Conservation (phyloP, 768 basidiomycete genomes). For the Clavulina sp. region DNA sequence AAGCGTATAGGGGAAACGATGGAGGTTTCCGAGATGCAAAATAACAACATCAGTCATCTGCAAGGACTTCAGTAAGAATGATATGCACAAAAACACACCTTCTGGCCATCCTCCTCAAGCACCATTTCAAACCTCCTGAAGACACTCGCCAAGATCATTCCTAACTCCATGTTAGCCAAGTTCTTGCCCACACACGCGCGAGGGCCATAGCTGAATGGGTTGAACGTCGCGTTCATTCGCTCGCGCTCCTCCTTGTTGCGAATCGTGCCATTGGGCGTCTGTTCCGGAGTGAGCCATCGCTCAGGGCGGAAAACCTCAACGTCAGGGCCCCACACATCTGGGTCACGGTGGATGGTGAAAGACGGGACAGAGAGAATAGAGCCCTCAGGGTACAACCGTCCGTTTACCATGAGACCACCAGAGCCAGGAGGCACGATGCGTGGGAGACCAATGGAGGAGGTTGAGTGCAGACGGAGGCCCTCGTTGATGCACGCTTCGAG, state of each 20-base stretch:
- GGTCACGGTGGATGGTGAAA: slow-evolving; percentile 67
- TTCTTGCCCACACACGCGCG: slow-evolving; percentile 75
- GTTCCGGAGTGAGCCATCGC: slow-evolving; percentile 42
- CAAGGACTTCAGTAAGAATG: slow-evolving; percentile 3
- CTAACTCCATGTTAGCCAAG: slow-evolving; percentile 59
- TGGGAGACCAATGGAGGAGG: slow-evolving; percentile 59
- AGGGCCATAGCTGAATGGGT: slow-evolving; percentile 74
- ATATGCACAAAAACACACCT: slow-evolving; percentile 24
- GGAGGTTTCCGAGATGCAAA: slow-evolving; percentile 7
- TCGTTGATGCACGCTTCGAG: slow-evolving; percentile 82
- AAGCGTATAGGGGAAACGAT: too few relatives aligned
- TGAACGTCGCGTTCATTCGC: slow-evolving; percentile 53
- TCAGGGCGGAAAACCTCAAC: slow-evolving; percentile 42
- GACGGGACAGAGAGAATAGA: slow-evolving; percentile 63
- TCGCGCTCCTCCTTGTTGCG: neutral
- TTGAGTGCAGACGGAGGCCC: slow-evolving; percentile 67
- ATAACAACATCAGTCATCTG: slow-evolving; percentile 8
- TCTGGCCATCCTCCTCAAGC: slow-evolving; percentile 37
- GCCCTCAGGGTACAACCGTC: slow-evolving; percentile 50
- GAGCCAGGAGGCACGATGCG: slow-evolving; percentile 50
- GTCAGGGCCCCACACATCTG: slow-evolving; percentile 60
- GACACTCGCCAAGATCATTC: slow-evolving; percentile 67
- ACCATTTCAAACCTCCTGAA: slow-evolving; percentile 60
- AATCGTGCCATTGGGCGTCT: too few relatives aligned
- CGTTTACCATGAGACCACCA: slow-evolving; percentile 47